These are phyloP conservation scores for Funneliformis mosseae DNA, from an alignment of 192 early-diverging fungal genomes.

Conservation along the genomic window DNA sequence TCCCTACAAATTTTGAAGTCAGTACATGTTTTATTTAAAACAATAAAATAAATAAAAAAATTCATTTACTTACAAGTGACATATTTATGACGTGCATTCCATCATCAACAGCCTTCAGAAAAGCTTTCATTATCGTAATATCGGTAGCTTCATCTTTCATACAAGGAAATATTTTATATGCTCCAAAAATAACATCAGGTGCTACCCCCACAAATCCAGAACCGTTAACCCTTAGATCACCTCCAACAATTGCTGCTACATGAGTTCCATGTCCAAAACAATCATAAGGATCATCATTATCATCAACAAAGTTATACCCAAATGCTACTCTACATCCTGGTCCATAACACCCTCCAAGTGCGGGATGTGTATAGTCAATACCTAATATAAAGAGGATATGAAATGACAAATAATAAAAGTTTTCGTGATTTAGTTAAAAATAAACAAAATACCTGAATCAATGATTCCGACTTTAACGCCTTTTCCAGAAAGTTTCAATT, in stretches of 20 bases:
- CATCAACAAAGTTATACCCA: conserved; percentile 64
- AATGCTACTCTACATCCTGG: conserved; percentile 52
- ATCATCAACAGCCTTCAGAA: conserved; percentile 41
- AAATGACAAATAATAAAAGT: too few relatives aligned
- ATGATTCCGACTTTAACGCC: conserved; percentile 66
- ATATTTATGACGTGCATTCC: conserved; percentile 31
- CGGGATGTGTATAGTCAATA: conserved; percentile 58
- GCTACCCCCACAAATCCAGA: not conserved
- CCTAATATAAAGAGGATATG: conserved; percentile 20
- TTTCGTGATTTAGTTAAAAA: not conserved
- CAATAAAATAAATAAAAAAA: too few relatives aligned
- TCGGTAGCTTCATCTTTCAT: too few relatives aligned
- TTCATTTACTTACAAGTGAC: not conserved
- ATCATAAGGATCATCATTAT: conserved; percentile 55
- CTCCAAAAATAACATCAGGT: too few relatives aligned
- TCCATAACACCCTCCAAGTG: conserved; percentile 54
- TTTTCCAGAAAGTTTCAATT: conserved; percentile 35
- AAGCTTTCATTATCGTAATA: conserved; percentile 53
- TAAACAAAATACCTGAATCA: conserved; percentile 57
- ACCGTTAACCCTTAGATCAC: conserved; percentile 38
- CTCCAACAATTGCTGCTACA: conserved; percentile 60
- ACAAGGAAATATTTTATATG: too few relatives aligned
- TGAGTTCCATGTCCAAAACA: conserved; percentile 72
- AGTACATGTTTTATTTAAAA: too few relatives aligned
- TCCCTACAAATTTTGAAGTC: conserved; percentile 18